Conservation (phyloP, 2,329 filamentous ascomycete genomes). For the Hypoxylon sp. region DNA sequence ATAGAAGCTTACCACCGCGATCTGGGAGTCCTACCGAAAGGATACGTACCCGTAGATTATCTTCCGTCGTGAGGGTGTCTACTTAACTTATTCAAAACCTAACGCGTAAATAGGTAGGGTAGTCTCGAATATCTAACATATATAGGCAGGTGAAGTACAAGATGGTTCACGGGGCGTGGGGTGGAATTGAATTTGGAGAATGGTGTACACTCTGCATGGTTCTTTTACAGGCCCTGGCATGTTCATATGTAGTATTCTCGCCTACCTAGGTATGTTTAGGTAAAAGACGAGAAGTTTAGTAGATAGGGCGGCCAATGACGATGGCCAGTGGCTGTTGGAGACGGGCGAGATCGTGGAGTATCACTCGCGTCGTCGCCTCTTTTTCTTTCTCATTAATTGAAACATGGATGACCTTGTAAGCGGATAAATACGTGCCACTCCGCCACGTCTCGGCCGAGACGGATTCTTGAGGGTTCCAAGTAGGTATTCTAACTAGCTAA, state of each 20-base stretch:
- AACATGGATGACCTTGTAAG: constrained; percentile 28
- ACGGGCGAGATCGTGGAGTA: constrained; percentile 27
- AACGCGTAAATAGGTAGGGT: constrained; percentile 25
- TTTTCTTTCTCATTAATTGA: constrained; percentile 26
- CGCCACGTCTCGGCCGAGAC: constrained; percentile 7
- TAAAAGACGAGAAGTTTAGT: constrained; percentile 26
- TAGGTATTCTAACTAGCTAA: constrained; percentile 20
- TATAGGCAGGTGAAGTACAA: constrained; percentile 11
- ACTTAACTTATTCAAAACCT: constrained; percentile 37
- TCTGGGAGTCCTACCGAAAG: constrained; percentile 29
- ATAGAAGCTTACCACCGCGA: constrained; percentile 29
- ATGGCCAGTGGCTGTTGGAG: constrained; percentile 15
- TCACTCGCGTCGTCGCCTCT: constrained; percentile 43
- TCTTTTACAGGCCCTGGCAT: constrained; percentile 40
- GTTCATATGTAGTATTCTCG: constrained; percentile 22
- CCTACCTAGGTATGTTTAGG: constrained; percentile 25
- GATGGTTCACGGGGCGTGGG: constrained; percentile 27
- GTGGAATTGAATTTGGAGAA: constrained; percentile 31
- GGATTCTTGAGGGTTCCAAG: neutral
- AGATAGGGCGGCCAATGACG: constrained; percentile 46
- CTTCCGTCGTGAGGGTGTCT: constrained; percentile 31
- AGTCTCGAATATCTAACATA: constrained; percentile 31
- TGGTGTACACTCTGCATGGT: constrained; percentile 38
- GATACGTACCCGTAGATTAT: constrained; percentile 34
- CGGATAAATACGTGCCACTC: constrained; percentile 40